Evolutionary conservation across 805 yeast species (phyloP).

Genomic region (Lipomyces starkeyi): DNA sequence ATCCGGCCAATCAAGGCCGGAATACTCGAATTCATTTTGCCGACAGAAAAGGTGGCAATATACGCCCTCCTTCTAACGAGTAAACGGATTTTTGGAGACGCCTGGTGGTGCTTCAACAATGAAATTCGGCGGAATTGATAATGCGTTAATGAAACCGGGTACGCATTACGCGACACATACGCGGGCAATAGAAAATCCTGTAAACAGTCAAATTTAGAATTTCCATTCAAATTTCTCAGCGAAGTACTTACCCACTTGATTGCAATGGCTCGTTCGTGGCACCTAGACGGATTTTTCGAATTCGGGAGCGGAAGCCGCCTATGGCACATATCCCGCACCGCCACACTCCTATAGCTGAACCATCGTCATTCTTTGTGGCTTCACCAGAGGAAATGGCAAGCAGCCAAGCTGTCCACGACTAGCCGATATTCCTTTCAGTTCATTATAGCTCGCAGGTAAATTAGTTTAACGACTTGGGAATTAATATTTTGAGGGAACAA

Average conservation of each 20-base stretch:
- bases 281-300: no score
- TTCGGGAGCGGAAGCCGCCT: no score
- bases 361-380: neutral
- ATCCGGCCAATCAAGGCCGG: neutral
- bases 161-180: no score
- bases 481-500: neutral
- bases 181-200: no score
- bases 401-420: neutral
- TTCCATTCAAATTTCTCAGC: neutral
- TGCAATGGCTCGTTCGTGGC: neutral
- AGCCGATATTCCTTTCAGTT: neutral
- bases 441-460: neutral
- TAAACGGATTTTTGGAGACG: neutral
- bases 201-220: no score
- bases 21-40: conserved; percentile 7
- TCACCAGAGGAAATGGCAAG: neutral
- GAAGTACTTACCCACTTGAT: neutral
- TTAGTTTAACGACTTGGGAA: neutral
- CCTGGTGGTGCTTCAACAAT: neutral
- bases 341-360: no score
- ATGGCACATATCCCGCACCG: no score
- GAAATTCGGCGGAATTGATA: neutral
- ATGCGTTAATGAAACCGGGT: neutral
- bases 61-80: neutral
- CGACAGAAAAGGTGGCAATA: neutral